Conservation (phyloP, 352 stramenopile genomes). For the Aphanomyces astaci region DNA sequence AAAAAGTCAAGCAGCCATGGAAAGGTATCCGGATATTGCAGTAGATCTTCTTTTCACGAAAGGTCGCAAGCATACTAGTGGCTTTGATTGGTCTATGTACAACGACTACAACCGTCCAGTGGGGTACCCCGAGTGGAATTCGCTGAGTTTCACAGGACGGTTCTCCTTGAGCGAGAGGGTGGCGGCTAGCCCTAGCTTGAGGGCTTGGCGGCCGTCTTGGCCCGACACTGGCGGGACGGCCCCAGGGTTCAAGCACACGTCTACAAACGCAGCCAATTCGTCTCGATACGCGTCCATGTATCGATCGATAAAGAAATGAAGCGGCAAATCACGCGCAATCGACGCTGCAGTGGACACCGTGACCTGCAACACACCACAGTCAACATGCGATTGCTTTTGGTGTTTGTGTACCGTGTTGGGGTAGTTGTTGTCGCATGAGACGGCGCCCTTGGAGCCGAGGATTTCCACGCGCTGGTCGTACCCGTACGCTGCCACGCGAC, state of each 20-base stretch:
- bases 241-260: conserved; percentile 38
- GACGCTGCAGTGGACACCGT: conserved; percentile 41
- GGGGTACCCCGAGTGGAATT: conserved; percentile 27
- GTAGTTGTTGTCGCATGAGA: conserved; percentile 89
- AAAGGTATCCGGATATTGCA: not conserved
- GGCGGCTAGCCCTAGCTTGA: conserved; percentile 57
- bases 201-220: conserved; percentile 48
- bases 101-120: not conserved
- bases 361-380: conserved; percentile 26
- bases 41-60: not conserved
- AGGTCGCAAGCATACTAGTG: too few relatives aligned
- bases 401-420: conserved; percentile 73
- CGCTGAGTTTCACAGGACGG: conserved; percentile 50
- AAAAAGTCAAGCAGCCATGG: too few relatives aligned
- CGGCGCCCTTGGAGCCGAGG: conserved; percentile 87
- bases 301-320: conserved; percentile 92
- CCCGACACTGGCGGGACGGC: conserved; percentile 43
- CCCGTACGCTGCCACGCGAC: conserved; percentile 87
- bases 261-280: conserved; percentile 66
- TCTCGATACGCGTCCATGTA: conserved; percentile 86
- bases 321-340: conserved; percentile 77
- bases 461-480: conserved; percentile 94
- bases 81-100: too few relatives aligned
- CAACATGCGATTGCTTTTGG: too few relatives aligned
- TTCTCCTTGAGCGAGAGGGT: conserved; percentile 65